Evolutionary conservation across 1,284 basidiomycete species (phyloP), one percentile per base, ranked within the genome.

Genomic region (Malassezia sp.): DNA sequence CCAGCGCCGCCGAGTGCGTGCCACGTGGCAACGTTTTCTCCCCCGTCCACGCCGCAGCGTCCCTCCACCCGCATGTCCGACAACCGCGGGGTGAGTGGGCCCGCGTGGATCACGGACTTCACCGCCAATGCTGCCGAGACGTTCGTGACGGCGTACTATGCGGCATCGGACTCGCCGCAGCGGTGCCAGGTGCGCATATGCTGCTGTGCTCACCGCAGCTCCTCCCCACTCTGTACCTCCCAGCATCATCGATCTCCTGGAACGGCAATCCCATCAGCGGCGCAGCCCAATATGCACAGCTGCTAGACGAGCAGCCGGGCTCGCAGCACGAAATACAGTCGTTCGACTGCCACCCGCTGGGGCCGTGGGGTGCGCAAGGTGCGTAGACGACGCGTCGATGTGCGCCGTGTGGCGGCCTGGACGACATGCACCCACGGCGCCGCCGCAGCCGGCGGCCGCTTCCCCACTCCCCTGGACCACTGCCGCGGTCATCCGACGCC

Each of bases 261-360:
- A 68, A 68, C 23, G 65, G 65, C 11, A 65, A 61, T 22, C 65
- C 65, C 14, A 59, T 68, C n/a, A 63, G 61, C 37, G 65, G 65
- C 2, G 50, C 55, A 12, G 49, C 50, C 18, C 57, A 63, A 30
- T 47, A 63, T 23, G 53, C 48, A 9, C 57, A 59, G 17, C 52
- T 66, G 50, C 46, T 68, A 14, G 61, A 59, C 18, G 53, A 52
- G 20, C 63, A 66, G 61, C 65, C 65, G 2, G 61, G 60, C 0
- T 57, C 61, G 21, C 62, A 63, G 39, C 63, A 68, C 52, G 65
- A 68, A 27, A 57, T 68, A n/a, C 58, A 62, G 29, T 53, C 56
- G 0, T 62, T 68, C 23, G 63, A 68, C 42, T 62, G 56, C 38
- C 65, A 68, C 44, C 58, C 65, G 5, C 42, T 68, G 1, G 60